Evolutionary conservation across 345 rosid species (phyloP), one percentile per base, ranked within the genome.

Genomic region (Raphanus raphanistrum): DNA sequence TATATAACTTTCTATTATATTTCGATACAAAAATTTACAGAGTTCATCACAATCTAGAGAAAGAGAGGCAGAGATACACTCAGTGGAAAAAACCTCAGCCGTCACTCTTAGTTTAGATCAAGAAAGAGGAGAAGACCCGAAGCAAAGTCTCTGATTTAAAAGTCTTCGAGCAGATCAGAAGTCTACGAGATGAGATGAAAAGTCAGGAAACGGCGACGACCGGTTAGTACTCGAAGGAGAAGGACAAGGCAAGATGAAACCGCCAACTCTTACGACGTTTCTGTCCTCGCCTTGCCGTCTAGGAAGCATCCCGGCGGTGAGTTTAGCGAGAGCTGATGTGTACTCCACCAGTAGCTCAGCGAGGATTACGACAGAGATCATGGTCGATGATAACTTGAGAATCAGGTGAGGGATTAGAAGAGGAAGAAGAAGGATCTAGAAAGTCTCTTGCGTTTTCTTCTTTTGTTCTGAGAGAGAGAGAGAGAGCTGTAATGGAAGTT

Each of bases 331-430:
- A 27, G 85, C 89, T 68, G 65, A 48, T 75, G 86, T 79, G 85
- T 85, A 90, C 33, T 80, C 92, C 65, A 74, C 84, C 69, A 91
- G 12, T 17, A 89, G 83, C 83, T 85, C 86, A 55, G 88, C 87
- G 83, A 84, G 70, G 38, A 71, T 73, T 35, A 85, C 80, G 70
- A 85, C 84, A 10, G 79, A 80, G 16, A 90, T 89, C 92, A 89
- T 90, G 58, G 3, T 72, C 27, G 29, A 32, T 3, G 28, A 9
- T 7, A 11, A 8, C 6, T 54, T 3, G 1, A 66, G 55, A 0
- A 41, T 43, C 63, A 31, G 61, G 8, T 59, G 25, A 70, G 0
- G 0, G 8, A 43, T 27, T 41, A 6, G 61, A 1, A 31, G 25
- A 59, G 27, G 33, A 3, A 6, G 32, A 16, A 38, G 54, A 66